Conservation (phyloP, 352 stramenopile species). For the Phytopythium mirpurense region DNA sequence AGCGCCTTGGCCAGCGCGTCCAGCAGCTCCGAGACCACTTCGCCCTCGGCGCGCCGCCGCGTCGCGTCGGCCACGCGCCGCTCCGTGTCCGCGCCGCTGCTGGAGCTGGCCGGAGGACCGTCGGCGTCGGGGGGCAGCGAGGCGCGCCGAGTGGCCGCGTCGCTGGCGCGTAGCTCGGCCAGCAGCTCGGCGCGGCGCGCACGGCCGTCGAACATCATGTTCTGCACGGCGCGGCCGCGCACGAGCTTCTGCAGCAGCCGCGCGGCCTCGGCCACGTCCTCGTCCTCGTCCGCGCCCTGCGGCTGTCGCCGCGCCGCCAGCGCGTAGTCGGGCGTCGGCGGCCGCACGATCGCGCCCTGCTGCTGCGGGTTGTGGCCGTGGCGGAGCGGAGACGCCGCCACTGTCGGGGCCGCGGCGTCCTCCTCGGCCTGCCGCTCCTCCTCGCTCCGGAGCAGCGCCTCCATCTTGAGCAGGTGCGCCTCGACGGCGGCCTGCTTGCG, state of each 20-base stretch:
- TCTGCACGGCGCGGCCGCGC: constrained; percentile 88
- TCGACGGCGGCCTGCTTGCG: constrained; percentile 72
- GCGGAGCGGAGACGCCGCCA: constrained; percentile 15
- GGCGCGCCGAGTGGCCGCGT: constrained; percentile 32
- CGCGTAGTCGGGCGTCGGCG: constrained; percentile 76
- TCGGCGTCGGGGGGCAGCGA: too few species aligned
- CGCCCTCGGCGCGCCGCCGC: constrained; percentile 71
- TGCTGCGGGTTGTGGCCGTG: constrained; percentile 43
- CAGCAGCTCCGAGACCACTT: constrained; percentile 85
- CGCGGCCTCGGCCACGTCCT: constrained; percentile 55
- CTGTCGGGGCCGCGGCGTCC: neutral
- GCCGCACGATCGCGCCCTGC: constrained; percentile 48
- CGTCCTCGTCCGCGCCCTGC: constrained; percentile 26
- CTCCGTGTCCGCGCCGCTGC: constrained; percentile 31
- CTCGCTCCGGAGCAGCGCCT: constrained; percentile 75
- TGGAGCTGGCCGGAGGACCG: neutral
- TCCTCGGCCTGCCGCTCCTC: constrained; percentile 28
- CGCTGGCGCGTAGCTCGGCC: constrained; percentile 76
- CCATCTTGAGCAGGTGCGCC: constrained; percentile 84
- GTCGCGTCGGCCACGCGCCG: constrained; percentile 36
- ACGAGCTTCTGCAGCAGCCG: constrained; percentile 86
- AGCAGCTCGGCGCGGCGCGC: constrained; percentile 85
- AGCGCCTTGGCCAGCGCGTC: constrained; percentile 90
- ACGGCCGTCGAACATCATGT: constrained; percentile 93
- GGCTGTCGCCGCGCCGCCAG: constrained; percentile 11